A percentile compares a stretch with the other conserved stretches of the same genome.
phyloP scores from a whole-genome alignment of 2,329 filamentous ascomycete genomes.

The Paecilomyces dactylethromorphus region DNA sequence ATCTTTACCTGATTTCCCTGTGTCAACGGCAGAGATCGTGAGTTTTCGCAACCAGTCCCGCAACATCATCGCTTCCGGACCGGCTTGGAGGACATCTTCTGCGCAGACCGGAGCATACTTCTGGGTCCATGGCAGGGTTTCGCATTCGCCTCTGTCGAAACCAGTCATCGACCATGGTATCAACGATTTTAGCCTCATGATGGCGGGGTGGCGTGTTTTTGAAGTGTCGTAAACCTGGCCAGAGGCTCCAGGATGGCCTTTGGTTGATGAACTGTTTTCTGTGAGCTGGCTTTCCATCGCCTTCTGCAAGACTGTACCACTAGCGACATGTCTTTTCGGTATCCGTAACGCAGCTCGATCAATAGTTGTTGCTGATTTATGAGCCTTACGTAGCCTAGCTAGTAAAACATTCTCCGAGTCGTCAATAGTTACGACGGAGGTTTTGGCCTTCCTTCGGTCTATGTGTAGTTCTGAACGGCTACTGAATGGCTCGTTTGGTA shows the following conservation, averaged over 20 bases:
- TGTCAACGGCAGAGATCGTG: constrained; percentile 70
- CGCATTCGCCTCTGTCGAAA: constrained; percentile 73
- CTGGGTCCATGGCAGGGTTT: constrained; percentile 66
- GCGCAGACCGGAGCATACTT: constrained; percentile 74
- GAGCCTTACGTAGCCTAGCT: constrained; percentile 4
- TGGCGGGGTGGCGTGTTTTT: constrained; percentile 47
- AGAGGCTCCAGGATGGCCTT: no score
- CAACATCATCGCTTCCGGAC: constrained; percentile 63
- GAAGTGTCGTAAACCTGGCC: background rate
- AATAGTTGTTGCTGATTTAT: background rate
- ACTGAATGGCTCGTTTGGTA: background rate
- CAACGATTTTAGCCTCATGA: constrained; percentile 53
- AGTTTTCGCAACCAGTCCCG: constrained; percentile 75
- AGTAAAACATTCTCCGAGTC: constrained; percentile 27
- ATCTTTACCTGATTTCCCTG: constrained; percentile 37
- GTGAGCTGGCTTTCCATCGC: constrained; percentile 24
- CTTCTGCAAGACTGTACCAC: constrained; percentile 21
- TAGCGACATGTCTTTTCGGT: constrained; percentile 21
- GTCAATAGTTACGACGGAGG: constrained; percentile 22
- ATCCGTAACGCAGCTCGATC: constrained; percentile 16
- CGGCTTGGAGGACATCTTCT: constrained; percentile 67
- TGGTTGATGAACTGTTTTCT: constrained; percentile 2
- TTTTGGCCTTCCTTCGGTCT: constrained; percentile 33
- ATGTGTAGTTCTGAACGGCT: background rate
- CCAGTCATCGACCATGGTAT: constrained; percentile 62